These are phyloP conservation scores for Cyclotella sp. DNA, from an alignment of 108 stramenopile species.

Conservation along the genomic window DNA sequence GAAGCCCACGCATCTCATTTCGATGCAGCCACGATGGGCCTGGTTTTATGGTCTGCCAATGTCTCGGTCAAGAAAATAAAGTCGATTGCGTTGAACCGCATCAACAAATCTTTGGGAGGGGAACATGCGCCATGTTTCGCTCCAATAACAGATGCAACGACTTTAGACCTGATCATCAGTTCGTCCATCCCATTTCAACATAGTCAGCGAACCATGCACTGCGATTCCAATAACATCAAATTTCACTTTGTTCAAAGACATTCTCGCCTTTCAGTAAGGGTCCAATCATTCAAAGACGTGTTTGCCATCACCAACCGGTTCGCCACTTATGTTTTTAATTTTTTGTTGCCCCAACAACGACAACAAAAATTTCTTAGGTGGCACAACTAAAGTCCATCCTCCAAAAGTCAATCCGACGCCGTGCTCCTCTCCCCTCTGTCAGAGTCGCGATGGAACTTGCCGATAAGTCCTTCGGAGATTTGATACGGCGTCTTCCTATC, in stretches of 20 bases:
- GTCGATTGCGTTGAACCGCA: neutral
- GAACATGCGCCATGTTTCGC: neutral
- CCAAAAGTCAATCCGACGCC: conserved; percentile 84
- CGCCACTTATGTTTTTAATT: neutral
- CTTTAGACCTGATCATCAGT: conserved; percentile 38
- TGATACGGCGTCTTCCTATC: conserved; percentile 87
- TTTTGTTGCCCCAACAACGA: neutral
- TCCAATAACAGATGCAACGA: conserved; percentile 4
- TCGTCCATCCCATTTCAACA: conserved; percentile 33
- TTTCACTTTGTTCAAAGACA: conserved; percentile 58
- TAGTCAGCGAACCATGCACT: neutral
- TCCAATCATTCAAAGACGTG: neutral
- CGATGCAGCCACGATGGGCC: neutral
- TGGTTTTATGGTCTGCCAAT: conserved; percentile 49
- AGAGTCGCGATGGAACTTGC: conserved; percentile 84
- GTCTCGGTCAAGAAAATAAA: conserved; percentile 41
- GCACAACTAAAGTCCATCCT: conserved; percentile 87
- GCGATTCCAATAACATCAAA: neutral
- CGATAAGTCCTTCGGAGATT: conserved; percentile 67
- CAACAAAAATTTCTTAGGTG: conserved; percentile 16
- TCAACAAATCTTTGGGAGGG: neutral
- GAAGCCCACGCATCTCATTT: conserved; percentile 14
- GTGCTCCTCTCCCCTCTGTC: conserved; percentile 80
- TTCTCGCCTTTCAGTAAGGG: conserved; percentile 63
- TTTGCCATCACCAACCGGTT: neutral